A percentile compares a stretch with the other conserved stretches of the same genome.
Evolutionary conservation across 1,284 basidiomycete genomes (phyloP).

Genomic region (Cutaneotrichosporon sp.): DNA sequence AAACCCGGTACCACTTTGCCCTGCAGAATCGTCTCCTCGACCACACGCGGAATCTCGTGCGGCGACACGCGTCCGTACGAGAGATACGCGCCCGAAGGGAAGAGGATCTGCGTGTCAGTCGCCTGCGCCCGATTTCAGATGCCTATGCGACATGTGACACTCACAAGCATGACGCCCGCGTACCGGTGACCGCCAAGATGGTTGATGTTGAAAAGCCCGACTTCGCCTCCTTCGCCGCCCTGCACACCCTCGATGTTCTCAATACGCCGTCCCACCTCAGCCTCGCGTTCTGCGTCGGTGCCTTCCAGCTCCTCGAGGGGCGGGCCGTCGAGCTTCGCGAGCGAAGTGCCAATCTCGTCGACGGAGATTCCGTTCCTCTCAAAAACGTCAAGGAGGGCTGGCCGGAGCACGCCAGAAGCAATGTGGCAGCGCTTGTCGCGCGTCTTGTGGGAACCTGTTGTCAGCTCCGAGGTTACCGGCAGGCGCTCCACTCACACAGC

Average conservation of each 20-base stretch:
- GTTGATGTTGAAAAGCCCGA: slow-evolving; percentile 75
- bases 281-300: slow-evolving; percentile 49
- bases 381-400: slow-evolving; percentile 36
- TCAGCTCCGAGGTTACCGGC: background rate
- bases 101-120: slow-evolving; percentile 85
- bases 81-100: slow-evolving; percentile 72
- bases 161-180: slow-evolving; percentile 82
- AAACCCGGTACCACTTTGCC: slow-evolving; percentile 77
- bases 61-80: slow-evolving; percentile 93
- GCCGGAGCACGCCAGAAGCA: slow-evolving; percentile 73
- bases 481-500: slow-evolving; percentile 60
- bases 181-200: slow-evolving; percentile 89
- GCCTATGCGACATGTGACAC: slow-evolving; percentile 31
- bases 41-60: slow-evolving; percentile 78
- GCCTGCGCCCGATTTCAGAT: no score
- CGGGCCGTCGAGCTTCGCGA: slow-evolving; percentile 56
- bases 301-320: slow-evolving; percentile 58
- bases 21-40: slow-evolving; percentile 75
- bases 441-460: slow-evolving; percentile 78
- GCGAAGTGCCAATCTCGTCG: slow-evolving; percentile 44
- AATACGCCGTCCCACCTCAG: slow-evolving; percentile 53
- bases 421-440: slow-evolving; percentile 85
- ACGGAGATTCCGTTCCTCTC: slow-evolving; percentile 40
- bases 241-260: slow-evolving; percentile 48
- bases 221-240: slow-evolving; percentile 52